Percentiles rank a stretch among this genome's conserved stretches.
phyloP scores from a whole-genome alignment of 2,329 filamentous ascomycete genomes.

The Cladophialophora exuberans region DNA sequence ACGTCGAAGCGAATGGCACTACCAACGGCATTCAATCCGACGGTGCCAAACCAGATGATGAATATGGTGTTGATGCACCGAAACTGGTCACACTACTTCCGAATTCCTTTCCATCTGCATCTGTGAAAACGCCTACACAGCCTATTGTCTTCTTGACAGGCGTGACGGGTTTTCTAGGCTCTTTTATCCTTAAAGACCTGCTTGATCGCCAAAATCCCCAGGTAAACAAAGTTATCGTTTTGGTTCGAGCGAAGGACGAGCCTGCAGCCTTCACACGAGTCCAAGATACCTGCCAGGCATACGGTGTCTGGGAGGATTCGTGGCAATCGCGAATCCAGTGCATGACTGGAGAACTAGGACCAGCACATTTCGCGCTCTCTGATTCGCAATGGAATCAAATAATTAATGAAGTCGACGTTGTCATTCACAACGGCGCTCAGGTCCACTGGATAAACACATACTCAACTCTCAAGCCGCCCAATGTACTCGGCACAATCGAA shows the following conservation, averaged over 20 bases:
- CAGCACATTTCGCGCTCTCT: constrained; percentile 74
- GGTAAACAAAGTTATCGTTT: constrained; percentile 67
- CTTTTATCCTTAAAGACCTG: constrained; percentile 76
- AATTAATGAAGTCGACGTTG: constrained; percentile 67
- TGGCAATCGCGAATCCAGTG: constrained; percentile 69
- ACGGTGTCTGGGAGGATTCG: constrained; percentile 74
- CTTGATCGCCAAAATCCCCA: constrained; percentile 61
- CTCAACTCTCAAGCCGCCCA: constrained; percentile 69
- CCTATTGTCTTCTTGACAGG: constrained; percentile 80
- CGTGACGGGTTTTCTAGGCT: constrained; percentile 85
- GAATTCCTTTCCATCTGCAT: constrained; percentile 39
- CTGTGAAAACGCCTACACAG: constrained; percentile 36
- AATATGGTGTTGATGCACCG: constrained; percentile 56
- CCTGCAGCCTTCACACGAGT: constrained; percentile 67
- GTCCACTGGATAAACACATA: constrained; percentile 83
- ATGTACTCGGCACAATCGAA: constrained; percentile 81
- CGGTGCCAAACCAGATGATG: constrained; percentile 43
- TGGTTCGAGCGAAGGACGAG: constrained; percentile 71
- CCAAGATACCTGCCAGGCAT: constrained; percentile 69
- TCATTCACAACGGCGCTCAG: constrained; percentile 80
- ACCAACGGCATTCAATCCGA: constrained; percentile 42
- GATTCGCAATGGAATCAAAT: constrained; percentile 67
- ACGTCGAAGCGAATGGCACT: constrained; percentile 47
- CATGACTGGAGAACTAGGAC: constrained; percentile 73
- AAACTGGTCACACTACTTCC: constrained; percentile 54